These are phyloP conservation scores for Niebla homalea DNA, from an alignment of 495 filamentous ascomycete species.

Conservation along the genomic window DNA sequence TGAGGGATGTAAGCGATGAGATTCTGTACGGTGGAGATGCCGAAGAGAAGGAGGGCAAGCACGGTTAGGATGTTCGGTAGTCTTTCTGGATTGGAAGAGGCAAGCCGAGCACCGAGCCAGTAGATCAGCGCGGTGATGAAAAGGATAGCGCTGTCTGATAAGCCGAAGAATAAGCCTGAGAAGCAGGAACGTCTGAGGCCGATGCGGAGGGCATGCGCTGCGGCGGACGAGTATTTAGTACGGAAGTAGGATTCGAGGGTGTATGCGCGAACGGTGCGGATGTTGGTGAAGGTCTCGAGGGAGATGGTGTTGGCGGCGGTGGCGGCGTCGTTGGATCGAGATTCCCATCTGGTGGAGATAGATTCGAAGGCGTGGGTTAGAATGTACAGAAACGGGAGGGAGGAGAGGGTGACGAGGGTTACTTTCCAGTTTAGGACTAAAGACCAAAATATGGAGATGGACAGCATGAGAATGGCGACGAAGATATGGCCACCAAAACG, in stretches of 20 bases:
- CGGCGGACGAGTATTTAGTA: conserved; percentile 45
- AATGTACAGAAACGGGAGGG: conserved; percentile 52
- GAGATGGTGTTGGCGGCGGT: conserved; percentile 44
- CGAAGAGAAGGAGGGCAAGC: conserved; percentile 73
- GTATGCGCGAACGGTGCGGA: conserved; percentile 66
- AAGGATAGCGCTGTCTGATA: conserved; percentile 53
- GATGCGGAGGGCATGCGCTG: conserved; percentile 32
- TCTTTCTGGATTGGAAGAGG: conserved; percentile 30
- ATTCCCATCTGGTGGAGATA: conserved; percentile 59
- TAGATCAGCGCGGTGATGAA: conserved; percentile 75
- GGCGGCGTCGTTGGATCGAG: conserved; percentile 45
- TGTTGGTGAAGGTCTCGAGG: conserved; percentile 68
- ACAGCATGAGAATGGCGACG: conserved; percentile 48
- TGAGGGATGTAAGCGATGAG: conserved; percentile 67
- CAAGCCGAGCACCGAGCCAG: conserved; percentile 62
- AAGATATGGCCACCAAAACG: conserved; percentile 61
- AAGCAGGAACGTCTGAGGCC: conserved; percentile 48
- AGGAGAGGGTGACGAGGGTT: conserved; percentile 60
- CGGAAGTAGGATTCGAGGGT: conserved; percentile 65
- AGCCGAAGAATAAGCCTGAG: conserved; percentile 60
- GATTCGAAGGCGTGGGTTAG: conserved; percentile 48
- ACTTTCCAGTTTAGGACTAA: conserved; percentile 66
- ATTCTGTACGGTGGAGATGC: conserved; percentile 53
- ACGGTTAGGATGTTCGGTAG: conserved; percentile 53
- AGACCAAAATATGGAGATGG: conserved; percentile 59